These are phyloP conservation scores for Crucihimalaya himalaica DNA, from an alignment of 345 rosid genomes.

Conservation along the genomic window DNA sequence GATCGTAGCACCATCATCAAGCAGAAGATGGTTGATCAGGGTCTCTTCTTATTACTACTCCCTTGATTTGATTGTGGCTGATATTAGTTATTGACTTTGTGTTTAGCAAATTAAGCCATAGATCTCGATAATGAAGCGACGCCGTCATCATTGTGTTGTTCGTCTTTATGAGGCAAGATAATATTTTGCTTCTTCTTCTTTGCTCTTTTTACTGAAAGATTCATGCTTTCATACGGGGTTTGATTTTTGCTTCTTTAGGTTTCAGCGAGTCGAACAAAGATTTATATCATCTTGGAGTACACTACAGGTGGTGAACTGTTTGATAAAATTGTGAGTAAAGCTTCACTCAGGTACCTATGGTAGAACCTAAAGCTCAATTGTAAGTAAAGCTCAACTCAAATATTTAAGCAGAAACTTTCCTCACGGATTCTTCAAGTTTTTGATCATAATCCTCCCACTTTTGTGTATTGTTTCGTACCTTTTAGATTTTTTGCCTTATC, in stretches of 20 bases:
- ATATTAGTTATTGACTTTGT: not conserved
- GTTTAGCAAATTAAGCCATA: constrained; percentile 80
- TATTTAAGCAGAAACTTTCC: constrained; percentile 59
- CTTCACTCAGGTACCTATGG: constrained; percentile 10
- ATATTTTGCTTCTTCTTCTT: not conserved
- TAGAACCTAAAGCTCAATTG: no score
- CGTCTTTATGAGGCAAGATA: constrained; percentile 79
- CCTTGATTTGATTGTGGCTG: not conserved
- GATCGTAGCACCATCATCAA: constrained; percentile 88
- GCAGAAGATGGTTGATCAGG: constrained; percentile 98
- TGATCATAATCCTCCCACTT: not conserved
- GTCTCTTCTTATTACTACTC: not conserved
- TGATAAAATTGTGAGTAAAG: constrained; percentile 82
- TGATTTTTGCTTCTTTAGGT: constrained; percentile 59
- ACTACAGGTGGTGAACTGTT: constrained; percentile 97
- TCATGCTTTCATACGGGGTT: not conserved
- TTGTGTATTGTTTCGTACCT: not conserved
- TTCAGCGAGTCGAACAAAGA: constrained; percentile 86
- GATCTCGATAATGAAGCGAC: constrained; percentile 98
- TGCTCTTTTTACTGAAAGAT: not conserved
- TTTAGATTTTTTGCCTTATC: not conserved
- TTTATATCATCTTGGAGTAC: constrained; percentile 92
- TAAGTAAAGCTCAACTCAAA: no score
- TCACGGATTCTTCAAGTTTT: constrained; percentile 84
- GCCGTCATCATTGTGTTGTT: constrained; percentile 90